These are phyloP conservation scores for Pisolithus tinctorius DNA, from an alignment of 768 basidiomycete species.

Conservation along the genomic window DNA sequence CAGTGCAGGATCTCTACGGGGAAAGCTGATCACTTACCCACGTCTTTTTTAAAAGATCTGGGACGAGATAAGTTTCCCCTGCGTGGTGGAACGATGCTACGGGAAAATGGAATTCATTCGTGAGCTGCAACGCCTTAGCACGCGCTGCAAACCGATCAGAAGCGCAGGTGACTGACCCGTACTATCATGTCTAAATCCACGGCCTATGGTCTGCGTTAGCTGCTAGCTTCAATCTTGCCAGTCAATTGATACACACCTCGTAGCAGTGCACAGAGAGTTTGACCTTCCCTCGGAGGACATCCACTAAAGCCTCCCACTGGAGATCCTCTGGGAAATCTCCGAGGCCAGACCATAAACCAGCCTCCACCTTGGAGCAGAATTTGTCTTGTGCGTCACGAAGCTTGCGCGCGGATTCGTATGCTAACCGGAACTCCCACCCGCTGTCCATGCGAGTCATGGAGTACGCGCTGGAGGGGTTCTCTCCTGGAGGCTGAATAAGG, in stretches of 20 bases:
- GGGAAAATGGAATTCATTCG: conserved; percentile 81
- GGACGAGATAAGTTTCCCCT: conserved; percentile 77
- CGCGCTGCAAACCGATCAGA: not conserved
- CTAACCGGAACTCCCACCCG: conserved; percentile 72
- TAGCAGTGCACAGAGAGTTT: conserved; percentile 40
- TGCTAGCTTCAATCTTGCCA: not conserved
- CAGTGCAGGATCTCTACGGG: not conserved
- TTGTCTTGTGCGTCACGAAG: conserved; percentile 63
- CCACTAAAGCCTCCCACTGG: conserved; percentile 74
- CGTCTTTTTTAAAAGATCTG: conserved; percentile 63
- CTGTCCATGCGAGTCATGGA: conserved; percentile 66
- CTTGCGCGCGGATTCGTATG: conserved; percentile 68
- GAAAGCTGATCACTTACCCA: conserved; percentile 36
- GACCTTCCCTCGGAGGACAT: conserved; percentile 71
- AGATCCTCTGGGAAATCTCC: conserved; percentile 49
- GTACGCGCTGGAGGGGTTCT: conserved; percentile 33
- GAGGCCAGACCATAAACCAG: conserved; percentile 33
- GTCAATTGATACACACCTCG: conserved; percentile 14
- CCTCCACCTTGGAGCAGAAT: conserved; percentile 59
- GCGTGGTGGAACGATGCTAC: conserved; percentile 77
- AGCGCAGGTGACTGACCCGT: conserved; percentile 39
- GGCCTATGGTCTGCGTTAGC: conserved; percentile 26
- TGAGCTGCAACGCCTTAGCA: conserved; percentile 36
- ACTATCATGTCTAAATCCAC: conserved; percentile 71
- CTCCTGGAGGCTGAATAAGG: conserved; percentile 12